Conservation (phyloP, 441 rosid species). For the Viola pubescens region DNA sequence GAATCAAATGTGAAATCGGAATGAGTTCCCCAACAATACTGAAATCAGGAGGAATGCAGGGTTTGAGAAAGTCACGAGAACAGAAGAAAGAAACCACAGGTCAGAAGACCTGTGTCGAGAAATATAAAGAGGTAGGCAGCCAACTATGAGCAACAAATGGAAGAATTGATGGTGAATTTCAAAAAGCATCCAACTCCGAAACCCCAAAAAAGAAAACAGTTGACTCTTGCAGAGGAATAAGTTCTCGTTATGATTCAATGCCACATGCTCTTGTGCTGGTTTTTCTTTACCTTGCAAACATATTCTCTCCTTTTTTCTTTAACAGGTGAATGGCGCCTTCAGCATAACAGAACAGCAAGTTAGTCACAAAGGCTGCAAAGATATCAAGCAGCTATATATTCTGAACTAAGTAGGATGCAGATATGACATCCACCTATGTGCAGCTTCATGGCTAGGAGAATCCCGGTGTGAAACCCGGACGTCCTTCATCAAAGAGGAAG, state of each 20-base stretch:
- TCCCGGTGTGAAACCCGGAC: conserved; percentile 53
- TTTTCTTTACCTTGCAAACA: conserved; percentile 88
- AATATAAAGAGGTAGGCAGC: conserved; percentile 15
- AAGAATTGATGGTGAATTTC: conserved; percentile 17
- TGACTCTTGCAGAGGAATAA: conserved; percentile 27
- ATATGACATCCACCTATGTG: conserved; percentile 89
- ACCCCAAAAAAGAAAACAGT: conserved; percentile 20
- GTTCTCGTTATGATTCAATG: conserved; percentile 38
- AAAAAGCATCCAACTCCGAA: conserved; percentile 13
- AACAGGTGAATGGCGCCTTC: conserved; percentile 96
- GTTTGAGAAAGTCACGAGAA: conserved; percentile 4
- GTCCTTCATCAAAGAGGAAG: conserved; percentile 64
- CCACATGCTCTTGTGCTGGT: conserved; percentile 41
- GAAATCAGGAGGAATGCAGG: conserved; percentile 4
- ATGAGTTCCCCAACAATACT: conserved; percentile 3
- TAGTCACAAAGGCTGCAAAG: conserved; percentile 58
- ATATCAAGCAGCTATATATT: conserved; percentile 56
- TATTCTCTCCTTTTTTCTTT: conserved; percentile 95
- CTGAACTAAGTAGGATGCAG: conserved; percentile 54
- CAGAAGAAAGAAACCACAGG: conserved; percentile 13
- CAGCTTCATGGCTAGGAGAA: conserved; percentile 66
- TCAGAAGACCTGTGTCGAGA: conserved; percentile 17
- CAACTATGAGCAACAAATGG: conserved; percentile 14
- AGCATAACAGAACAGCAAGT: conserved; percentile 87
- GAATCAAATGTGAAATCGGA: background rate